These are phyloP conservation scores for Corylus heterophylla DNA, from an alignment of 306 rosid genomes.

Conservation along the genomic window DNA sequence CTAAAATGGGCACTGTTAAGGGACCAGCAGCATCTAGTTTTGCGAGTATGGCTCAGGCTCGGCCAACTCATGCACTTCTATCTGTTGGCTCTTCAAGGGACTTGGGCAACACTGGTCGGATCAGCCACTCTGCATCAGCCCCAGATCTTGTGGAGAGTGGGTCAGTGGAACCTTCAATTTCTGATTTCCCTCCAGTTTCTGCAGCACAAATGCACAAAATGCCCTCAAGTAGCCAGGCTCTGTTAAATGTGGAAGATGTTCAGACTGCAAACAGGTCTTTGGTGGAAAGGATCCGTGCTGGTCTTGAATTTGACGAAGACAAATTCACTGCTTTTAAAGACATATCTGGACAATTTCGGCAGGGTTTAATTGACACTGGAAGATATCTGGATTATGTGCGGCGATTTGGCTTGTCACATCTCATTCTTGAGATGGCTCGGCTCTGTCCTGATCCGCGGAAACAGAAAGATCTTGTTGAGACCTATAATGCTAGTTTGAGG, in stretches of 20 bases:
- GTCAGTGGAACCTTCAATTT: slow-evolving; percentile 45
- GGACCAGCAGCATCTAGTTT: slow-evolving; percentile 40
- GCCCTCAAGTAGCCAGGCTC: slow-evolving; percentile 51
- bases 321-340: slow-evolving; percentile 67
- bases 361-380: slow-evolving; percentile 65
- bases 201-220: slow-evolving; percentile 51
- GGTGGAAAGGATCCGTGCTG: slow-evolving; percentile 81
- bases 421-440: slow-evolving; percentile 79
- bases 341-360: slow-evolving; percentile 83
- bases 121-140: slow-evolving; percentile 72
- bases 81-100: slow-evolving; percentile 57
- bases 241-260: slow-evolving; percentile 49
- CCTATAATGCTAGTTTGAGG: slow-evolving; percentile 53
- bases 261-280: slow-evolving; percentile 88
- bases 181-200: slow-evolving; percentile 90
- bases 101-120: slow-evolving; percentile 49
- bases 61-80: slow-evolving; percentile 39
- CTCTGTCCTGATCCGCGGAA: slow-evolving; percentile 77
- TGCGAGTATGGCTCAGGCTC: slow-evolving; percentile 51
- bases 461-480: slow-evolving; percentile 76
- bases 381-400: slow-evolving; percentile 69
- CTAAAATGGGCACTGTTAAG: slow-evolving; percentile 16
- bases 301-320: slow-evolving; percentile 80
- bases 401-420: slow-evolving; percentile 84
- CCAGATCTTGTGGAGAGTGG: slow-evolving; percentile 65